A percentile compares a stretch with the other conserved stretches of the same genome.
These are phyloP conservation scores for Salinomyces thailandicus DNA, from an alignment of 2,329 filamentous ascomycete genomes.

Conservation along the genomic window DNA sequence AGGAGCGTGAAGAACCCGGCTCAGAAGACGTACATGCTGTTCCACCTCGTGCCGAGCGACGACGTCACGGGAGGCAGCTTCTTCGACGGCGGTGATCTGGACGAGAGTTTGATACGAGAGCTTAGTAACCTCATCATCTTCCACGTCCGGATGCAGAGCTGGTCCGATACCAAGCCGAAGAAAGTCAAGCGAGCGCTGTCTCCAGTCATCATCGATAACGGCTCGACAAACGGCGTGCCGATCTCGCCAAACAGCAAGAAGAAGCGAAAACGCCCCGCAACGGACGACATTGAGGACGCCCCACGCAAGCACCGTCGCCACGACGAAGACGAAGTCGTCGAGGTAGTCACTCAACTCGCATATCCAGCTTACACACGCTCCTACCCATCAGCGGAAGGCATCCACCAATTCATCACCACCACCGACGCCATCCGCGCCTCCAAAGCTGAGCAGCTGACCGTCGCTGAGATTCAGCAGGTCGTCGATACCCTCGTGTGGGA, in stretches of 20 bases:
- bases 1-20: slow-evolving; percentile 85
- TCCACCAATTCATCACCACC: slow-evolving; percentile 63
- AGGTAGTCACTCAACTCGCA: slow-evolving; percentile 19
- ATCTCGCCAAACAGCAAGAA: slow-evolving; percentile 7
- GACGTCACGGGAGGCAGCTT: slow-evolving; percentile 88
- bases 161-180: slow-evolving; percentile 43
- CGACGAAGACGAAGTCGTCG: slow-evolving; percentile 10
- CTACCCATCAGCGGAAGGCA: slow-evolving; percentile 71
- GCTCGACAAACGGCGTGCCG: neutral
- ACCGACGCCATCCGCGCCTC: slow-evolving; percentile 63
- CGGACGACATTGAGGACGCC: slow-evolving; percentile 22
- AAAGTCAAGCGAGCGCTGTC: slow-evolving; percentile 12
- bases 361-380: slow-evolving; percentile 35
- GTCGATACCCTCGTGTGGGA: slow-evolving; percentile 85
- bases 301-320: slow-evolving; percentile 18
- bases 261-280: slow-evolving; percentile 18
- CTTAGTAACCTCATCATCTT: slow-evolving; percentile 64
- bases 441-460: slow-evolving; percentile 36
- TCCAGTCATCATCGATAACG: slow-evolving; percentile 3
- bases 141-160: slow-evolving; percentile 61
- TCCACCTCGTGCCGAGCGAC: slow-evolving; percentile 71
- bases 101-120: slow-evolving; percentile 75
- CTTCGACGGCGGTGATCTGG: slow-evolving; percentile 85
- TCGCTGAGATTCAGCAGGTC: slow-evolving; percentile 72
- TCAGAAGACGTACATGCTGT: slow-evolving; percentile 94